Evolutionary conservation across 208 protist genomes (phyloP).

Genomic region (Trypanosoma caninum): DNA sequence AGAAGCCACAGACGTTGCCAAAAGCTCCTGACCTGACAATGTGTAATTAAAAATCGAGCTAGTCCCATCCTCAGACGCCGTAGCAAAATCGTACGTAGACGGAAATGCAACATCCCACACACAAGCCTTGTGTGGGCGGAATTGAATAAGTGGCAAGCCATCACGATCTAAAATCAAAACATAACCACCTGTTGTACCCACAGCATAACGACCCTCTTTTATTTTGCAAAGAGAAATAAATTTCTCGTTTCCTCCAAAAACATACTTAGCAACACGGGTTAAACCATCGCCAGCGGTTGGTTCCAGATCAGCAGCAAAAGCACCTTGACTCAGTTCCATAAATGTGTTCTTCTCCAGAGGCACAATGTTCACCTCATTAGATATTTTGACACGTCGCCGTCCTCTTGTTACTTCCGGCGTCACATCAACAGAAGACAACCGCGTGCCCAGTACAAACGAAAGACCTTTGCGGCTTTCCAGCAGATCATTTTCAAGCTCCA

Average conservation of each 20-base stretch:
- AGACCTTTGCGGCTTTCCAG: slow-evolving; percentile 43
- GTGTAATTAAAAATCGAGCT: slow-evolving; percentile 89
- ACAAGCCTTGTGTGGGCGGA: slow-evolving; percentile 85
- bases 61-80: slow-evolving; percentile 83
- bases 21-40: slow-evolving; percentile 67
- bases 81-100: slow-evolving; percentile 82
- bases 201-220: slow-evolving; percentile 75
- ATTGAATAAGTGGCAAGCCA: slow-evolving; percentile 85
- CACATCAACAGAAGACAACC: neutral
- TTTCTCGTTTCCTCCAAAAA: slow-evolving; percentile 81
- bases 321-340: slow-evolving; percentile 84
- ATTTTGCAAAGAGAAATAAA: slow-evolving; percentile 88
- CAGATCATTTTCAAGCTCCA: slow-evolving; percentile 61
- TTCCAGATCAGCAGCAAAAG: slow-evolving; percentile 42
- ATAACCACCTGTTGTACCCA: slow-evolving; percentile 86
- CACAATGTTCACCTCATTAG: slow-evolving; percentile 84
- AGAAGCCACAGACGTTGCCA: slow-evolving; percentile 74
- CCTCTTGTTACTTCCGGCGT: slow-evolving; percentile 46
- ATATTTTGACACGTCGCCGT: slow-evolving; percentile 79
- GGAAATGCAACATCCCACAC: slow-evolving; percentile 87
- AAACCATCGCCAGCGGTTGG: slow-evolving; percentile 51
- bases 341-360: slow-evolving; percentile 85
- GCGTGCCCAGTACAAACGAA: slow-evolving; percentile 9
- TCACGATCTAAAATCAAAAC: slow-evolving; percentile 82
- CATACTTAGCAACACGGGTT: slow-evolving; percentile 77